A percentile compares a stretch with the other conserved stretches of the same genome.
These are phyloP conservation scores for Endothia cerciana DNA, from an alignment of 2,329 filamentous ascomycete genomes.

Conservation along the genomic window DNA sequence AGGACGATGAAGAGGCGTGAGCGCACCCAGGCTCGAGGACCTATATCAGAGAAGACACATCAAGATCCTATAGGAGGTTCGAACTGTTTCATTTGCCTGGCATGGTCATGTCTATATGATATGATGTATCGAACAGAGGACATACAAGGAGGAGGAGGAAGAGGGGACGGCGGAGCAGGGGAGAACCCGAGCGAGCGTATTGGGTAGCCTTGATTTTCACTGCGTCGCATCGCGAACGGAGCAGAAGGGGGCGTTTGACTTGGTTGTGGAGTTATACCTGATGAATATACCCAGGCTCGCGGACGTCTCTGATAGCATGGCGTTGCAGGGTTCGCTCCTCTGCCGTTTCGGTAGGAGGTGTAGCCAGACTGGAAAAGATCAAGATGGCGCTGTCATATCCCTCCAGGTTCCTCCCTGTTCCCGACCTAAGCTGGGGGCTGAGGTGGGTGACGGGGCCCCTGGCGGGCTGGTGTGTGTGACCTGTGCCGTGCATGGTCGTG, in stretches of 20 bases:
- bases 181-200: no score
- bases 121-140: constrained; percentile 20
- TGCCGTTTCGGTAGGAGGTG: no score
- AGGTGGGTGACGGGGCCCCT: no score
- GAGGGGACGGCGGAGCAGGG: not conserved
- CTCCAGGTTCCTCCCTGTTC: no score
- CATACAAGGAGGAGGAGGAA: not conserved
- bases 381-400: not conserved
- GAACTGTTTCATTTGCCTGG: constrained; percentile 16
- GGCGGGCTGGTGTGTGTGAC: no score
- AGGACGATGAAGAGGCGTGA: constrained; percentile 10
- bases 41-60: not conserved
- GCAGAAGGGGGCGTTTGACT: constrained; percentile 12
- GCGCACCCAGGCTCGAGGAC: not conserved
- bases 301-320: constrained; percentile 19
- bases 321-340: not conserved
- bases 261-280: not conserved
- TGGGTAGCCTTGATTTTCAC: not conserved
- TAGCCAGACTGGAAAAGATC: not conserved
- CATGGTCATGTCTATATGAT: constrained; percentile 20
- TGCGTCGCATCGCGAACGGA: constrained; percentile 8
- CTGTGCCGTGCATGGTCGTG: no score
- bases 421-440: no score
- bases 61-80: not conserved
- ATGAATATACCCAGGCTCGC: constrained; percentile 16